Evolutionary conservation across 2,329 filamentous ascomycete genomes (phyloP).

Genomic region (Xylaria multiplex): DNA sequence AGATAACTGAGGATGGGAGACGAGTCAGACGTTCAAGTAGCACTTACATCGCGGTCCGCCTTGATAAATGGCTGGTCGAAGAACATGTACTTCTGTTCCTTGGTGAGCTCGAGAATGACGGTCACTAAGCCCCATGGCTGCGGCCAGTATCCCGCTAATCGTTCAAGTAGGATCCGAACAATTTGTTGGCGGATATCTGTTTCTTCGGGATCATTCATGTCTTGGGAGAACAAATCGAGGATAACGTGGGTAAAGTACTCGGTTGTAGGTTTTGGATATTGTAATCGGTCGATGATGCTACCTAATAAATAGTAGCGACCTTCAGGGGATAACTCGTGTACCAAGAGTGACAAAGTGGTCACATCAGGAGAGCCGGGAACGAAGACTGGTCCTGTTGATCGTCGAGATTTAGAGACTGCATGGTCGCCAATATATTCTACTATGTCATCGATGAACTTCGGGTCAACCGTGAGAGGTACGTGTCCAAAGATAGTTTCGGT

Average conservation of each 20-base stretch:
- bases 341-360: conserved; percentile 77
- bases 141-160: conserved; percentile 86
- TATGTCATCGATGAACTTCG: conserved; percentile 79
- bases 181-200: conserved; percentile 89
- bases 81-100: conserved; percentile 90
- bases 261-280: conserved; percentile 88
- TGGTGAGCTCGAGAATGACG: conserved; percentile 86
- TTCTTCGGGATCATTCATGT: conserved; percentile 78
- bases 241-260: conserved; percentile 91
- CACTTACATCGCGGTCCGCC: conserved; percentile 80
- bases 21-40: not conserved
- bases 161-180: conserved; percentile 86
- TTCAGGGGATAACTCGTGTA: conserved; percentile 78
- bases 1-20: not conserved
- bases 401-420: conserved; percentile 70
- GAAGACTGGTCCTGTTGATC: conserved; percentile 69
- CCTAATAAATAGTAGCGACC: conserved; percentile 85
- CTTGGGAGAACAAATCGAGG: conserved; percentile 83
- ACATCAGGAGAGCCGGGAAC: conserved; percentile 73
- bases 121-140: conserved; percentile 96
- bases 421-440: conserved; percentile 83
- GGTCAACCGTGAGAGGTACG: conserved; percentile 74
- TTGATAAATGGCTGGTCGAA: conserved; percentile 95
- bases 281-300: conserved; percentile 89
- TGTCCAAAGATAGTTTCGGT: conserved; percentile 73